A percentile compares a stretch with the other conserved stretches of the same genome.
phyloP scores from a whole-genome alignment of 139 green algal species.

The Mesotaenium endlicherianum region DNA sequence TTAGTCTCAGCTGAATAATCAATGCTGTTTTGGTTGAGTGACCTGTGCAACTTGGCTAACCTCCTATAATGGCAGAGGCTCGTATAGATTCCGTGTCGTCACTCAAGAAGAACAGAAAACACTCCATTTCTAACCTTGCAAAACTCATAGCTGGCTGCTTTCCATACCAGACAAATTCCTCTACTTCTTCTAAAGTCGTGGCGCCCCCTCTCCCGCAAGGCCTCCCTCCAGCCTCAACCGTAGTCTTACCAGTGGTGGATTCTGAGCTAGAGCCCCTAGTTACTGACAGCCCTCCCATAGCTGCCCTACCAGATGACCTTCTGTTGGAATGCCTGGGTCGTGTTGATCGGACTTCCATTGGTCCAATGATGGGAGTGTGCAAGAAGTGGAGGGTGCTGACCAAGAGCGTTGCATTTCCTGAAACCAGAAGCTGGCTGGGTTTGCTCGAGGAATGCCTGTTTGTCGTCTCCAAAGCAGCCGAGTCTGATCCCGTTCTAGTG shows the following conservation, averaged over 20 bases:
- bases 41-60: no score
- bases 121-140: no score
- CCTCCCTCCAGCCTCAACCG: neutral
- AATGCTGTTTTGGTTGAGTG: no score
- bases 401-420: neutral
- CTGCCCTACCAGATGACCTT: neutral
- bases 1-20: no score
- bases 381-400: neutral
- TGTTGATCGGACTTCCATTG: neutral
- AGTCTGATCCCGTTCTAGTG: neutral
- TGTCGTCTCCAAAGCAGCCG: neutral
- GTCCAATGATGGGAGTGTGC: neutral
- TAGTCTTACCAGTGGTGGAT: neutral
- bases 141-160: no score
- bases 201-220: neutral
- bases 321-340: slow-evolving; percentile 1
- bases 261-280: no score
- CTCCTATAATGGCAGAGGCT: no score
- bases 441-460: neutral
- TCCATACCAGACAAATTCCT: no score
- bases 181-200: neutral
- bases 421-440: neutral
- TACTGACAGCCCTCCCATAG: neutral
- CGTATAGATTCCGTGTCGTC: no score
- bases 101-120: no score